Percentiles rank a stretch among this genome's conserved stretches.
Evolutionary conservation across 441 rosid genomes (phyloP).

Genomic region (Eutrema salsugineum): DNA sequence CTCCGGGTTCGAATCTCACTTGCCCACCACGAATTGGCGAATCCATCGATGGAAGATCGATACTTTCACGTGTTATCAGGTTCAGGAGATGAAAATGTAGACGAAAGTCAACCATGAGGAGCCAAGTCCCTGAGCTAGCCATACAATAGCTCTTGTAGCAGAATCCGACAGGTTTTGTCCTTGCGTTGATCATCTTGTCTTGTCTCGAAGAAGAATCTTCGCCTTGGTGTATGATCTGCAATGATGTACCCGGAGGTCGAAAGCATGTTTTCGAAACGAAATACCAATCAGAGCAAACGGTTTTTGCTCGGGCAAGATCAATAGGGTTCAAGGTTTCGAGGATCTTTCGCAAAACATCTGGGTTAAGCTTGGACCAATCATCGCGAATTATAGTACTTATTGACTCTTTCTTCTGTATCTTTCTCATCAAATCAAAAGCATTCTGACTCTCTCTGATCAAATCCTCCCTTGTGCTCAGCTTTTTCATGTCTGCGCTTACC

Average conservation of each 20-base stretch:
- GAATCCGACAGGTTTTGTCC: neutral
- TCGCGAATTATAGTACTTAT: neutral
- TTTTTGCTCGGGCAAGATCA: conserved; percentile 10
- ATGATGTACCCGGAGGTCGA: neutral
- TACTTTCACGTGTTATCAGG: neutral
- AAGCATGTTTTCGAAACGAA: neutral
- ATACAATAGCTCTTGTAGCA: neutral
- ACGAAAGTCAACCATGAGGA: neutral
- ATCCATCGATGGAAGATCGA: neutral
- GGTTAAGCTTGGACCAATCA: conserved; percentile 11
- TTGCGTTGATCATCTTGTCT: neutral
- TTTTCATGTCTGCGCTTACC: no score
- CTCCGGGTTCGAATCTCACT: no score
- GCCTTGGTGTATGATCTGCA: conserved; percentile 7
- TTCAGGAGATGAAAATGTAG: neutral
- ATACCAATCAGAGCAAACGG: conserved; percentile 6
- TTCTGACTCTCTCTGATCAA: no score
- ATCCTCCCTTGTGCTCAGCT: no score
- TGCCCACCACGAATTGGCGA: neutral
- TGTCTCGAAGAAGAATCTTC: neutral
- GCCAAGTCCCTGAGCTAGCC: neutral
- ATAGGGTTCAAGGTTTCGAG: neutral
- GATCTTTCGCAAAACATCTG: neutral
- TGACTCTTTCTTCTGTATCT: no score
- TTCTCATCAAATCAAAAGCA: no score